Conservation (phyloP, 2,329 filamentous ascomycete genomes). For the Aureobasidium vineae region DNA sequence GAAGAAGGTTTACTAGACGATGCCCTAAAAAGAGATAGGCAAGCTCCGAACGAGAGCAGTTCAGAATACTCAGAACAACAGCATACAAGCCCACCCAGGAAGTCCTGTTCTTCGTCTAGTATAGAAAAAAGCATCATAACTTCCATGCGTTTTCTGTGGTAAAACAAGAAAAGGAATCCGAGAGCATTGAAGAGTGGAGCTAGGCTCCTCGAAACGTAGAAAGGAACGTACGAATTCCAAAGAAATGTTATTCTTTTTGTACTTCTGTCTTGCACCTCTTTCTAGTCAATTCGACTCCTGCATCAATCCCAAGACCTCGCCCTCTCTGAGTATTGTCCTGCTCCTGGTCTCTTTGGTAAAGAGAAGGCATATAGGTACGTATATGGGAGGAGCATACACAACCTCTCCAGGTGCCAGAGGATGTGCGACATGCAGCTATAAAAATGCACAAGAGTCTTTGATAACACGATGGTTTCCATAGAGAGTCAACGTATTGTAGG, state of each 20-base stretch:
- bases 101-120: not conserved
- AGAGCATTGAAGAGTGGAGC: not conserved
- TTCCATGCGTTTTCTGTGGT: not conserved
- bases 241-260: not conserved
- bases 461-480: no score
- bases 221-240: not conserved
- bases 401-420: no score
- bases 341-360: not conserved
- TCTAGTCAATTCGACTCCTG: no score
- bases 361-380: no score
- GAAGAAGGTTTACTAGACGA: conserved; percentile 93
- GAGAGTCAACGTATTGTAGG: no score
- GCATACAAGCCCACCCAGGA: not conserved
- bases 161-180: not conserved
- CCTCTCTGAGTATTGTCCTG: no score
- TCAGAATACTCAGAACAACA: not conserved
- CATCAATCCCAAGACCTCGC: no score
- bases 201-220: not conserved
- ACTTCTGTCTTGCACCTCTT: no score
- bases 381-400: no score
- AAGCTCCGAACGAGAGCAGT: not conserved
- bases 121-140: not conserved
- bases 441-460: no score
- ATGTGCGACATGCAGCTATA: no score
- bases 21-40: not conserved